Evolutionary conservation across 805 yeast genomes (phyloP), one percentile per base, ranked within the genome.

Genomic region (Cyberlindnera suaveolens): DNA sequence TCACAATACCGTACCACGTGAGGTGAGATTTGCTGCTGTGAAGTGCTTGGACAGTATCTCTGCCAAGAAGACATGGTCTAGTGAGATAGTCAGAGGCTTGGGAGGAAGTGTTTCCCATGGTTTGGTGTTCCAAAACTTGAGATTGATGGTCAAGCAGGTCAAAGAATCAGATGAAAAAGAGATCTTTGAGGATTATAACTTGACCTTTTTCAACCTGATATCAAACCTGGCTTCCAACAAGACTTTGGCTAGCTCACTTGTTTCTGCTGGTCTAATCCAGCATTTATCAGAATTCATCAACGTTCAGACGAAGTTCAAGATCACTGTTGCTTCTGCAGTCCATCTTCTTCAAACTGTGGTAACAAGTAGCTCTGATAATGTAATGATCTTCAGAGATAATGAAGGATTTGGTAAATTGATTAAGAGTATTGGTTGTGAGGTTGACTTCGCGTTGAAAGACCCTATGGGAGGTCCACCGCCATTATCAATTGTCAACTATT

Each of bases 21-120:
- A 70, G 2, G 68, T 85, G 2, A 72, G 81, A 45, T 63, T 74
- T 35, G 74, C 80, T 34, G 85, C 91, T 2, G 60, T 81, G 39
- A 76, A 78, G 46, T 75, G 90, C 0, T 67, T 90, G 41, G 85
- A 84, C 48, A 76, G 81, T 48, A 77, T 87, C 6, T 74, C 95
- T 1, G 67, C 74, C 17, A 80, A 78, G 54, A 78, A 78, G 38
- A 72, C 73, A 4, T 83, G 89, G 77, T 82, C 90, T 15, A 71
- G 82, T 39, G 96, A 89, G 51, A 71, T 90, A 18, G 70, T 89
- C 41, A 72, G 88, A 45, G 80, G 85, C 11, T 61, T 89, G 49
- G 87, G 93, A 17, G 96, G 93, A 9, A 87, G 87, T 58, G 88
- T 90, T 33, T 79, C 81, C 47, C 96, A 90, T 62, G 97, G 97